Percentiles rank a stretch among this genome's conserved stretches.
Evolutionary conservation across 257 asterid genomes (phyloP).

Genomic region (Solanum sitiens): DNA sequence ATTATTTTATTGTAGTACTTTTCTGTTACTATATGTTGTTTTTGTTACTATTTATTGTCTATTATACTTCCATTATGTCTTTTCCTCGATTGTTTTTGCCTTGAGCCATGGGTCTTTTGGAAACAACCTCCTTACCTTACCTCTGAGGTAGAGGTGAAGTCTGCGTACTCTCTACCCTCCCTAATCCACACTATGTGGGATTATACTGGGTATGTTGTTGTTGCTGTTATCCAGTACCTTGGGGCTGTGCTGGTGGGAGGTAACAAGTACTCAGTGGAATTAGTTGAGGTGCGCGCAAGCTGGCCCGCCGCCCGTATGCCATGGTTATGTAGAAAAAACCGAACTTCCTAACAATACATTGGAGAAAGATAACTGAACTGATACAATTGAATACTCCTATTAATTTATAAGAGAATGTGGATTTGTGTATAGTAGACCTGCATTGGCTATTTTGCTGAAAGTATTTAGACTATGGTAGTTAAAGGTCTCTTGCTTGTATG

Average conservation of each 20-base stretch:
- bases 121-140: not conserved
- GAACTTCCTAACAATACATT: not conserved
- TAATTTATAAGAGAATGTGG: not conserved
- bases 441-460: not conserved
- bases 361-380: not conserved
- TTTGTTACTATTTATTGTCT: no score
- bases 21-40: not conserved
- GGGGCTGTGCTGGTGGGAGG: not conserved
- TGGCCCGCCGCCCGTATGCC: not conserved
- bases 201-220: not conserved
- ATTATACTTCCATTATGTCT: not conserved
- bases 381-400: not conserved
- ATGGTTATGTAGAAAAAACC: not conserved
- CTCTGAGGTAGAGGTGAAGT: not conserved
- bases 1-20: not conserved
- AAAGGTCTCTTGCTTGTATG: not conserved
- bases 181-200: not conserved
- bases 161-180: not conserved
- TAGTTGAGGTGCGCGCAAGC: not conserved
- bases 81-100: not conserved
- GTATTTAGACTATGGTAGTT: not conserved
- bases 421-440: not conserved
- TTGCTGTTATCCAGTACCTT: not conserved
- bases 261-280: not conserved
- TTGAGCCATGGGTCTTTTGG: not conserved